Evolutionary conservation across 2,329 filamentous ascomycete genomes (phyloP).

Genomic region (Mariannaea elegans): DNA sequence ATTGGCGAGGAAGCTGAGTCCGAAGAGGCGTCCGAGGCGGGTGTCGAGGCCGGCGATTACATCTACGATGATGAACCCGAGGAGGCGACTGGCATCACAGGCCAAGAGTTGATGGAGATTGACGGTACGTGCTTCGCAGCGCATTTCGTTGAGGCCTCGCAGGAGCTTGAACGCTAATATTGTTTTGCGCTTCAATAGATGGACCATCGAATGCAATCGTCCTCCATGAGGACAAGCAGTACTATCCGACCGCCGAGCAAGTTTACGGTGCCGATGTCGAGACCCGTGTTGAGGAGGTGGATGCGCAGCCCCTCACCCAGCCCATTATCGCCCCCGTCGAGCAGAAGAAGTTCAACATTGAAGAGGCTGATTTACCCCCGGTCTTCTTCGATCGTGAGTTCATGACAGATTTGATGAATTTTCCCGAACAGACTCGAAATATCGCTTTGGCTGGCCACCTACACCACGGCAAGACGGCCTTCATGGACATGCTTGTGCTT

Average conservation of each 20-base stretch:
- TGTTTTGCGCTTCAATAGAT: slow-evolving; percentile 55
- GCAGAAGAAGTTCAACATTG: slow-evolving; percentile 94
- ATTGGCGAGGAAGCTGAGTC: slow-evolving; percentile 90
- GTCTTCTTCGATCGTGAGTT: slow-evolving; percentile 90
- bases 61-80: slow-evolving; percentile 82
- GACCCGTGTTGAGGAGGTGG: slow-evolving; percentile 95
- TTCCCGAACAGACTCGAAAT: slow-evolving; percentile 92
- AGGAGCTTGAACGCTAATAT: slow-evolving; percentile 19
- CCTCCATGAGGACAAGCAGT: slow-evolving; percentile 98
- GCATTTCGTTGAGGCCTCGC: slow-evolving; percentile 5
- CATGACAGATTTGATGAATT: slow-evolving; percentile 96
- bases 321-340: slow-evolving; percentile 94
- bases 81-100: slow-evolving; percentile 69
- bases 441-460: slow-evolving; percentile 91
- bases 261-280: slow-evolving; percentile 95
- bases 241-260: slow-evolving; percentile 97
- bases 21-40: slow-evolving; percentile 84
- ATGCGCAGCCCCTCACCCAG: slow-evolving; percentile 89
- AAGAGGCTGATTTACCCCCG: slow-evolving; percentile 88
- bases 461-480: slow-evolving; percentile 96
- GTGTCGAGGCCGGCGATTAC: slow-evolving; percentile 78
- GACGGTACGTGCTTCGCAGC: slow-evolving; percentile 66
- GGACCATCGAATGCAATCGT: slow-evolving; percentile 97
- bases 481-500: slow-evolving; percentile 97
- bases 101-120: slow-evolving; percentile 92